phyloP scores from a whole-genome alignment of 768 basidiomycete species.

The Serendipita sp. region DNA sequence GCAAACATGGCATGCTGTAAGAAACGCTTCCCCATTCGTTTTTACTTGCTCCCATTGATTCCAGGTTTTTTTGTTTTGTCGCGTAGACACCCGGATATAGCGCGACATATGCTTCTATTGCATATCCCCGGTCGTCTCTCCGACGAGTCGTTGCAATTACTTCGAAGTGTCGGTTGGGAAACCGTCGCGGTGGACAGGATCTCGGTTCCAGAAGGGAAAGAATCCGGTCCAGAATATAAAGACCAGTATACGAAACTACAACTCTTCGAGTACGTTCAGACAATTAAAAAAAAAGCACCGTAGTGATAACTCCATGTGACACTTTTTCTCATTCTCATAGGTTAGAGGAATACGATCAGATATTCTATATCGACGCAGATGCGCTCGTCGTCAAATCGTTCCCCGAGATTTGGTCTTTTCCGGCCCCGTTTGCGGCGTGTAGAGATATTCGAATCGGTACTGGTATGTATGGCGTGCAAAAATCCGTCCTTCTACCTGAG shows the following conservation, averaged over 20 bases:
- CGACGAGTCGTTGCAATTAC: background rate
- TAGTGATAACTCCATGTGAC: too few relatives aligned
- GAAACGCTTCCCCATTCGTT: background rate
- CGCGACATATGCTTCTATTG: constrained; percentile 7
- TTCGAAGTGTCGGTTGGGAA: constrained; percentile 4
- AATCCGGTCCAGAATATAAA: background rate
- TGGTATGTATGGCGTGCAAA: too few relatives aligned
- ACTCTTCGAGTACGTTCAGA: constrained; percentile 6
- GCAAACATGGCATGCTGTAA: constrained; percentile 8
- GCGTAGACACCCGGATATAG: background rate
- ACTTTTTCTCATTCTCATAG: too few relatives aligned
- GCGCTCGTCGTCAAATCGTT: constrained; percentile 7
- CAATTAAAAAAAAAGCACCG: too few relatives aligned
- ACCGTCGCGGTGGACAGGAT: background rate
- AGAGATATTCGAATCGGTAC: constrained; percentile 7
- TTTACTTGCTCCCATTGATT: too few relatives aligned
- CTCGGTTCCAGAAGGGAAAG: background rate
- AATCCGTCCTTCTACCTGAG: background rate
- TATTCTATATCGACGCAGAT: constrained; percentile 9
- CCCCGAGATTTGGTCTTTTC: constrained; percentile 8
- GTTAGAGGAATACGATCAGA: constrained; percentile 6
- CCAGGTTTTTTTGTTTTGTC: too few relatives aligned
- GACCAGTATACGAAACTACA: constrained; percentile 9
- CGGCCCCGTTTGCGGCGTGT: constrained; percentile 3
- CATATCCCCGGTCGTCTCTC: constrained; percentile 6